Evolutionary conservation across 495 filamentous ascomycete genomes (phyloP), one percentile per base, ranked within the genome.

Genomic region (Recurvomyces mirabilis): DNA sequence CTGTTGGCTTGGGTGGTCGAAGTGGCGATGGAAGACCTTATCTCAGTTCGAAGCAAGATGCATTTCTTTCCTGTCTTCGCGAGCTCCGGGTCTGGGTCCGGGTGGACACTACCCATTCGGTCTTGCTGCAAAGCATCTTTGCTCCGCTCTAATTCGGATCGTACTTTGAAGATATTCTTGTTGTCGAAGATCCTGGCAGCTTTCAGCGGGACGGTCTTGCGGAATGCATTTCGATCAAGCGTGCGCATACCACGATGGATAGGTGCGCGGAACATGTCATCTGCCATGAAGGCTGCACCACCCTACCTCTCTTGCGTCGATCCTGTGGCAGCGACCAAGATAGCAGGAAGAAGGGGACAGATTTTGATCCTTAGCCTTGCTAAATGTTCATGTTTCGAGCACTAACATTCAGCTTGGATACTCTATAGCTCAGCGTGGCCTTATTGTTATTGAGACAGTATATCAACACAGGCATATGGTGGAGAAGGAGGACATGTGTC

Each of bases 141-240:
- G 26, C 65, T 74, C 20, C 64, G 67, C 4, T 65, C 44, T 24
- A 95, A 67, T 28, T 69, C 65, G 41, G 70, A 70, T 26, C 81
- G 74, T 58, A 80, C 76, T 24, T 60, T 68, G 1, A 80, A 68
- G 37, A 95, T 89, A 52, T 84, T 71, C 29, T 72, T 78, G 24
- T 65, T 67, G 51, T 93, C 78, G 46, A 73, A 71, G 15, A 99
- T 63, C 28, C 77, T 72, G 9, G 87, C 91, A n/a, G 87, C 88
- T 13, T 84, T 71, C 18, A 88, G 60, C 13, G 79, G 74, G 29
- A 94, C 56, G 0, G 67, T 80, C 56, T 80, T 87, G 23, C 70
- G 65, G 65, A 96, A 96, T 53, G 88, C 79, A 13, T 81, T 70
- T 22, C 86, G 77, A 65, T 98, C 89, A 20, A 98, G 77, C 4